These are phyloP conservation scores for Diplocarpon rosae DNA, from an alignment of 2,329 filamentous ascomycete genomes.

Conservation along the genomic window DNA sequence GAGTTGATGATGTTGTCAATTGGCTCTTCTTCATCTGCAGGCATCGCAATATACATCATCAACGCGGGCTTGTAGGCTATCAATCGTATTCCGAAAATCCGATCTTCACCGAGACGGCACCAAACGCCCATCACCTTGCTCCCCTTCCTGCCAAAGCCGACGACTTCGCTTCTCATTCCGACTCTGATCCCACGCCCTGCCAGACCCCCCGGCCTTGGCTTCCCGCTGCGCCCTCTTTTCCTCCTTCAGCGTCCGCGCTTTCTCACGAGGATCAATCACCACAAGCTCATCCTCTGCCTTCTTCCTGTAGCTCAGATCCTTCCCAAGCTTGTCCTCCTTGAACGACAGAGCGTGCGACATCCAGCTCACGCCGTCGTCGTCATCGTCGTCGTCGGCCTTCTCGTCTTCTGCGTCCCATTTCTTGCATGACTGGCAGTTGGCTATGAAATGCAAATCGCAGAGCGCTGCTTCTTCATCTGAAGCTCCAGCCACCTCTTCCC, in stretches of 20 bases:
- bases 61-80: too few species aligned
- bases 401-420: constrained; percentile 55
- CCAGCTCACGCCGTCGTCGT: constrained; percentile 61
- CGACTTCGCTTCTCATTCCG: constrained; percentile 41
- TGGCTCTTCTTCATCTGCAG: too few species aligned
- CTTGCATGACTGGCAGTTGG: constrained; percentile 84
- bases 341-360: constrained; percentile 80
- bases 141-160: constrained; percentile 46
- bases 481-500: constrained; percentile 22
- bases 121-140: constrained; percentile 33
- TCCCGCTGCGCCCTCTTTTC: constrained; percentile 51
- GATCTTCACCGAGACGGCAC: too few species aligned
- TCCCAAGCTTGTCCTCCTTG: constrained; percentile 80
- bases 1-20: too few species aligned
- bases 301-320: constrained; percentile 79
- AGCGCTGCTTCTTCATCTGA: constrained; percentile 59
- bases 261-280: constrained; percentile 85
- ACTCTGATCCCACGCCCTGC: constrained; percentile 49
- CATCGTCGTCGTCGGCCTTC: constrained; percentile 39
- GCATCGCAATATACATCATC: too few species aligned
- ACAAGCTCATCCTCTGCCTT: constrained; percentile 86
- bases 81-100: too few species aligned
- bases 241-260: constrained; percentile 60
- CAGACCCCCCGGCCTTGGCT: constrained; percentile 36
- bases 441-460: constrained; percentile 93